phyloP scores from a whole-genome alignment of 768 basidiomycete genomes.

The Kondoa subrosea region DNA sequence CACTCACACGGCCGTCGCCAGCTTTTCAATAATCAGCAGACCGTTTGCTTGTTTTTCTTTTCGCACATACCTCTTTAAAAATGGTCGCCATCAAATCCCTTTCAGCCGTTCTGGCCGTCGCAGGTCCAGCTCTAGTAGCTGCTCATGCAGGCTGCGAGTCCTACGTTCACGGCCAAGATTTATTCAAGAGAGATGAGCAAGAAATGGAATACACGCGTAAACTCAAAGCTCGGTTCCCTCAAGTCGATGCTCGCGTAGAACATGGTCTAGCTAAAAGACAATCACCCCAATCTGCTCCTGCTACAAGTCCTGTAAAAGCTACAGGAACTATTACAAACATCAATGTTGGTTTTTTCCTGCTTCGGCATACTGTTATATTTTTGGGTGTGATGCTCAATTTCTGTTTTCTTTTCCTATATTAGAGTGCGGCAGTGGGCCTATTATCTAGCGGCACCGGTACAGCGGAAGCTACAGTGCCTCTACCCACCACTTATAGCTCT shows the following conservation, averaged over 20 bases:
- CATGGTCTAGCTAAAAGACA: constrained; percentile 8
- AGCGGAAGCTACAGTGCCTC: constrained; percentile 36
- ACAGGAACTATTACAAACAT: constrained; percentile 1
- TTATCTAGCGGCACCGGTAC: constrained; percentile 23
- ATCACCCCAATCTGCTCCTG: neutral
- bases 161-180: constrained; percentile 3
- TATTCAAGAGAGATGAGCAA: neutral
- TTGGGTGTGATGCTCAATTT: neutral
- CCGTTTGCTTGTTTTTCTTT: too few species aligned
- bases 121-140: neutral
- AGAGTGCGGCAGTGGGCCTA: constrained; percentile 4
- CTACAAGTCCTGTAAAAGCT: neutral
- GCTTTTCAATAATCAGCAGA: too few species aligned
- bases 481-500: constrained; percentile 42
- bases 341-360: neutral
- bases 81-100: neutral
- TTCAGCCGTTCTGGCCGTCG: neutral
- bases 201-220: constrained; percentile 12
- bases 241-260: constrained; percentile 13
- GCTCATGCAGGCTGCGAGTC: neutral
- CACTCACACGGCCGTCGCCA: neutral
- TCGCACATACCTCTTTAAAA: neutral
- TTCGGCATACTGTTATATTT: neutral
- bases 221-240: constrained; percentile 7
- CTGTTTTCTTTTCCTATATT: neutral